Percentiles rank a stretch among this genome's conserved stretches.
These are phyloP conservation scores for Geotrichum macrosporum DNA, from an alignment of 1,139 yeast species.

Conservation along the genomic window DNA sequence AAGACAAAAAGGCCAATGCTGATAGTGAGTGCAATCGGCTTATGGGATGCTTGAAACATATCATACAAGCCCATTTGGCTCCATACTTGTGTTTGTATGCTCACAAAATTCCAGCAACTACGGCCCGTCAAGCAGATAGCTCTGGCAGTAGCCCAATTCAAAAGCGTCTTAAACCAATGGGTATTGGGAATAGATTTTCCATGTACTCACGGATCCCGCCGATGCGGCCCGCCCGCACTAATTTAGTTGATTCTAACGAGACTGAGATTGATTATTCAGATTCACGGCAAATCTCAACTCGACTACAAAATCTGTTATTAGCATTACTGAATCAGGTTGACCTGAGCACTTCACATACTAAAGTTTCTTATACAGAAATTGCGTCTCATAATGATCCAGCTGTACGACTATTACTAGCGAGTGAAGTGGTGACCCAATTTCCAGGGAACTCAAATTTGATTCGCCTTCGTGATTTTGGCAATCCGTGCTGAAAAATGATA, in stretches of 20 bases:
- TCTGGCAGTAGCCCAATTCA: too few relatives aligned
- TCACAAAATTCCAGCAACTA: slow-evolving; percentile 1
- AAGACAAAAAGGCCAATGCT: background rate
- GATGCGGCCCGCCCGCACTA: too few relatives aligned
- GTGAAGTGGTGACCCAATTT: slow-evolving; percentile 3
- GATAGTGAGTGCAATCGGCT: slow-evolving; percentile 1
- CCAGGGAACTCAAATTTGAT: background rate
- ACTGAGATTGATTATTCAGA: slow-evolving; percentile 1
- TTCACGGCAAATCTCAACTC: background rate
- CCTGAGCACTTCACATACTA: background rate
- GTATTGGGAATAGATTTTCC: too few relatives aligned
- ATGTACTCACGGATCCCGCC: too few relatives aligned
- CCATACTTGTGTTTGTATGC: slow-evolving; percentile 4
- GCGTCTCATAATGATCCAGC: background rate
- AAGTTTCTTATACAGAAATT: background rate
- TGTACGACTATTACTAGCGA: slow-evolving; percentile 1
- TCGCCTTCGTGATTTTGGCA: slow-evolving; percentile 4
- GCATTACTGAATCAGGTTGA: background rate
- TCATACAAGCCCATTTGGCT: slow-evolving; percentile 3
- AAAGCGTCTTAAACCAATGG: background rate
- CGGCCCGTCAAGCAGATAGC: too few relatives aligned
- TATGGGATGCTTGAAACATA: slow-evolving; percentile 2
- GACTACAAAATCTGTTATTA: background rate
- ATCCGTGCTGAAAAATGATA: background rate
- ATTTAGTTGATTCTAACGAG: too few relatives aligned